Evolutionary conservation across 805 yeast genomes (phyloP).

Genomic region (Yamadazyma tumulicola): DNA sequence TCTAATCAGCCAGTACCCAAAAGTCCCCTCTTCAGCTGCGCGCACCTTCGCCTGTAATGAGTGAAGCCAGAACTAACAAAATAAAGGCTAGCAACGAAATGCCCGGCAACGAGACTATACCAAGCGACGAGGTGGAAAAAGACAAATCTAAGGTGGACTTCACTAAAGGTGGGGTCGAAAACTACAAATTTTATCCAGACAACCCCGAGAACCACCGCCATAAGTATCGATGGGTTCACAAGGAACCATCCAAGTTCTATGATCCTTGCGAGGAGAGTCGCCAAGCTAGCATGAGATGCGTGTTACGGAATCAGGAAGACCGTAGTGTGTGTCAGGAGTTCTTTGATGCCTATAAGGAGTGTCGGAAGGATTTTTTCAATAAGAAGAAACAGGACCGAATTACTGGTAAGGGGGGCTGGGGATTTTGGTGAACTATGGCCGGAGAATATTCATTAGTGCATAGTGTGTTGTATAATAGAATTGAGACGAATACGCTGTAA

Average conservation of each 20-base stretch:
- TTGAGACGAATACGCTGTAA: background rate
- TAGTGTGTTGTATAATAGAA: no score
- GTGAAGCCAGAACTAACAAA: background rate
- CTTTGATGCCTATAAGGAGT: slow-evolving; percentile 90
- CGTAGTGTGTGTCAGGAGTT: slow-evolving; percentile 66
- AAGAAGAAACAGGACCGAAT: slow-evolving; percentile 33
- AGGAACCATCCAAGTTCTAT: slow-evolving; percentile 78
- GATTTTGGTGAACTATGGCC: slow-evolving; percentile 37
- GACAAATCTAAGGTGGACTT: slow-evolving; percentile 50
- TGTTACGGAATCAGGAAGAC: slow-evolving; percentile 72
- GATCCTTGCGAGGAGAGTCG: slow-evolving; percentile 93
- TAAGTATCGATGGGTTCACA: slow-evolving; percentile 64
- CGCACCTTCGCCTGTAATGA: no score
- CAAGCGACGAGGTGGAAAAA: slow-evolving; percentile 22
- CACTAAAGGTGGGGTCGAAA: slow-evolving; percentile 45
- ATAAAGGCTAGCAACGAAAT: background rate
- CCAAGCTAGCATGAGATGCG: slow-evolving; percentile 79
- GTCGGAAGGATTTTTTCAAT: slow-evolving; percentile 57
- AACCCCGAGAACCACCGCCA: slow-evolving; percentile 73
- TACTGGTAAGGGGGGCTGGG: slow-evolving; percentile 44
- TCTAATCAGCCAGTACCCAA: no score
- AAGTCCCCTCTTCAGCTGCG: no score
- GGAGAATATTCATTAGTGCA: no score
- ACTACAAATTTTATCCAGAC: slow-evolving; percentile 78
- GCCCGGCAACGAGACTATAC: background rate